Conservation (phyloP, 2,329 filamentous ascomycete genomes). For the Pyrenophora seminiperda region DNA sequence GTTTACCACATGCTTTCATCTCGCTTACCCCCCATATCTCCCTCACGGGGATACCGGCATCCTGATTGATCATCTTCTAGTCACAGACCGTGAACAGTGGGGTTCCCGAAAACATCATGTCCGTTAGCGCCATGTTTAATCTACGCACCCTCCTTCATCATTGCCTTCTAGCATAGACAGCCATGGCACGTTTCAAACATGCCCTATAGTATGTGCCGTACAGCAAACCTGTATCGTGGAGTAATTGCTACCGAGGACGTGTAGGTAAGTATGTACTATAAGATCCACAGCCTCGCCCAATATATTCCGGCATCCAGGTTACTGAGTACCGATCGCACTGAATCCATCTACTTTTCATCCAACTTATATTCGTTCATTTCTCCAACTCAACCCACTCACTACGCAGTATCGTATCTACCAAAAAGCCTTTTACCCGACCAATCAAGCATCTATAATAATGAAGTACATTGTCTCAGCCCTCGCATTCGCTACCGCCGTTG, state of each 20-base stretch:
- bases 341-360: constrained; percentile 14
- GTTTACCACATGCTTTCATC: neutral
- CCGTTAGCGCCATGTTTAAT: constrained; percentile 41
- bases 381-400: constrained; percentile 7
- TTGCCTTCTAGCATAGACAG: constrained; percentile 25
- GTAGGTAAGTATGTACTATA: constrained; percentile 21
- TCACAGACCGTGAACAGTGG: constrained; percentile 13
- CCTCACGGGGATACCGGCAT: constrained; percentile 4
- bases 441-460: constrained; percentile 26
- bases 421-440: neutral
- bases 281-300: constrained; percentile 18
- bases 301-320: constrained; percentile 27
- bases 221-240: constrained; percentile 20
- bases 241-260: constrained; percentile 18
- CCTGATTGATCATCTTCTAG: constrained; percentile 4
- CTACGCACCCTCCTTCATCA: constrained; percentile 34
- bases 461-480: constrained; percentile 40
- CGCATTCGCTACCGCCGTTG: constrained; percentile 35
- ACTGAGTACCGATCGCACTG: constrained; percentile 24
- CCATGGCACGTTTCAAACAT: constrained; percentile 28
- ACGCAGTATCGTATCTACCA: constrained; percentile 11
- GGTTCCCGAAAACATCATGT: constrained; percentile 13
- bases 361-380: constrained; percentile 20
- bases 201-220: constrained; percentile 12
- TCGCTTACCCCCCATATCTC: constrained; percentile 3